Conservation (phyloP, 2,329 filamentous ascomycete species). For the Ustulina deusta region DNA sequence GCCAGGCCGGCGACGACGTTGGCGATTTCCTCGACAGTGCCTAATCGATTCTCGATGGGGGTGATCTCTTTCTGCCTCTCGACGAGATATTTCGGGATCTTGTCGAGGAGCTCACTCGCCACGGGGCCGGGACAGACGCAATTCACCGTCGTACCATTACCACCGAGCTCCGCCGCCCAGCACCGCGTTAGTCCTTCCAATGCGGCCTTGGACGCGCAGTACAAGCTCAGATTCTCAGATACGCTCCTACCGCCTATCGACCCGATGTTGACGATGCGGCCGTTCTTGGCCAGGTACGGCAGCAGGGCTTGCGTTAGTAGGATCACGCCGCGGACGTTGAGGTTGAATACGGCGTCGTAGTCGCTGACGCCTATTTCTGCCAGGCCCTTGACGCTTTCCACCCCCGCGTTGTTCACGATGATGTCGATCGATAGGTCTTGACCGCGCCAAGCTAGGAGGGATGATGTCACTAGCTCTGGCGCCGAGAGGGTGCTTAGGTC, state of each 20-base stretch:
- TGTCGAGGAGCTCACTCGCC: constrained; percentile 67
- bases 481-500: constrained; percentile 46
- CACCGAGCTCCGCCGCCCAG: constrained; percentile 69
- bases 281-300: constrained; percentile 60
- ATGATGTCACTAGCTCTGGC: constrained; percentile 38
- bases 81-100: constrained; percentile 62
- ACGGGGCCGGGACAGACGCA: constrained; percentile 70
- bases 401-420: constrained; percentile 56
- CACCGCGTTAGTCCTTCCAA: constrained; percentile 70
- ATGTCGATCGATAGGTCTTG: constrained; percentile 48
- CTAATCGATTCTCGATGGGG: constrained; percentile 63
- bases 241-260: constrained; percentile 64
- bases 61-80: constrained; percentile 63
- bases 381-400: constrained; percentile 53
- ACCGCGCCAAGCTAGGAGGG: constrained; percentile 39
- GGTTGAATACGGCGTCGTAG: constrained; percentile 65
- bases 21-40: constrained; percentile 65
- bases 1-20: constrained; percentile 68
- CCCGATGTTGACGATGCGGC: constrained; percentile 69
- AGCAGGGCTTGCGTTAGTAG: constrained; percentile 66
- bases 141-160: constrained; percentile 70
- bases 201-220: constrained; percentile 69
- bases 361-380: constrained; percentile 60
- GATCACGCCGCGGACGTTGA: constrained; percentile 67
- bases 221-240: constrained; percentile 61